phyloP scores from a whole-genome alignment of 768 basidiomycete genomes.

The Lyophyllum semitale region DNA sequence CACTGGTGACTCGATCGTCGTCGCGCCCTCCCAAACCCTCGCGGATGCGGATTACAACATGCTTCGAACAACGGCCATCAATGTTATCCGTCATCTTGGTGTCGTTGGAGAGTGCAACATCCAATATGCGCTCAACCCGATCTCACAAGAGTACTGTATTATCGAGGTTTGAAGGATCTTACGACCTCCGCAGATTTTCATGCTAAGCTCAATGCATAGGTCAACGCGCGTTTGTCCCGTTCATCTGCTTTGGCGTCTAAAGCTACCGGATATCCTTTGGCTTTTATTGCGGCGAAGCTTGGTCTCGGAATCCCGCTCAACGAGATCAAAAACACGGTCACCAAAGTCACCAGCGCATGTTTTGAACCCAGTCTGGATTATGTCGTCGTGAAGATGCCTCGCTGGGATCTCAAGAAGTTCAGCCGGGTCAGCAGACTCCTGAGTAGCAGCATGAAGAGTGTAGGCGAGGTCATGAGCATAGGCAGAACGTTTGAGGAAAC shows the following conservation, averaged over 20 bases:
- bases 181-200: not conserved
- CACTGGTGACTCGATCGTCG: slow-evolving; percentile 97
- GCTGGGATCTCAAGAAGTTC: slow-evolving; percentile 99
- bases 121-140: slow-evolving; percentile 95
- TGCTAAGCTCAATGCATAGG: slow-evolving; percentile 25
- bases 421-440: slow-evolving; percentile 87
- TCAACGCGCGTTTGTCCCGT: slow-evolving; percentile 97
- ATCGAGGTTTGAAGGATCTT: slow-evolving; percentile 74
- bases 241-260: slow-evolving; percentile 98
- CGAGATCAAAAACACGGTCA: slow-evolving; percentile 97
- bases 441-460: slow-evolving; percentile 98
- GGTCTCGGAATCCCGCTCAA: slow-evolving; percentile 97
- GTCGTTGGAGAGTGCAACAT: slow-evolving; percentile 99
- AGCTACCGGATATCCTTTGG: slow-evolving; percentile 96
- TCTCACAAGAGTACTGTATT: slow-evolving; percentile 95
- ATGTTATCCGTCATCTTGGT: slow-evolving; percentile 97
- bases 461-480: slow-evolving; percentile 99
- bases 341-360: slow-evolving; percentile 94
- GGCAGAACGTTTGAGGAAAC: slow-evolving; percentile 98
- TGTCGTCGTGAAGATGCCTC: slow-evolving; percentile 96
- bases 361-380: slow-evolving; percentile 99
- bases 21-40: slow-evolving; percentile 96
- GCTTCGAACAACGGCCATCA: slow-evolving; percentile 97
- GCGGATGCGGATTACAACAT: slow-evolving; percentile 99
- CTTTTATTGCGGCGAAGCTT: slow-evolving; percentile 97